Evolutionary conservation across 225 moss, liverwort and hornwort genomes (phyloP).

Genomic region (Climacium dendroides): DNA sequence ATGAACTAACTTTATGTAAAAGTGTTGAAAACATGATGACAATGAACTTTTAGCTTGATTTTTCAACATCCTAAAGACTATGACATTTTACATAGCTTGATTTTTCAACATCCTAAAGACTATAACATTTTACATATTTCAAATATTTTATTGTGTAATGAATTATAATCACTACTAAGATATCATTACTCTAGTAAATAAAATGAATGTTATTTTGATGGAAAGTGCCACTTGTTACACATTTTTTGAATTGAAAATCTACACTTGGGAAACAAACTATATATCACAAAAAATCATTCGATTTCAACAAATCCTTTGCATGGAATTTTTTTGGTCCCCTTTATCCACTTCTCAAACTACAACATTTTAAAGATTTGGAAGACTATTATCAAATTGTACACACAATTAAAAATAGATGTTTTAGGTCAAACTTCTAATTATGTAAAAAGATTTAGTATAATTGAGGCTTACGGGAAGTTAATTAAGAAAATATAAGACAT

Average conservation of each 20-base stretch:
- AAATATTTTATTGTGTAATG: accelerated
- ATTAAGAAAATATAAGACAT: too few species aligned
- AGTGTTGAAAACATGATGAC: not conserved
- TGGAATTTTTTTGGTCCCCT: not conserved
- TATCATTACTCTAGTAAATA: accelerated
- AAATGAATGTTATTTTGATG: not conserved
- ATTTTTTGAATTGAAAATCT: not conserved
- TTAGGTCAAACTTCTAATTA: too few species aligned
- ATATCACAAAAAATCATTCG: not conserved
- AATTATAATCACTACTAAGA: not conserved
- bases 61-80: not conserved
- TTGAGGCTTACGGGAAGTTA: too few species aligned
- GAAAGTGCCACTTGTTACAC: not conserved
- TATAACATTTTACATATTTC: not conserved
- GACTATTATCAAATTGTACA: too few species aligned
- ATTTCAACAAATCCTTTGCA: not conserved
- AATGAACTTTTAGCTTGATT: not conserved
- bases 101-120: not conserved
- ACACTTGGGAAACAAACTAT: not conserved
- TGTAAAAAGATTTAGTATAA: too few species aligned
- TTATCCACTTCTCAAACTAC: not conserved
- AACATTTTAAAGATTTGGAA: not conserved
- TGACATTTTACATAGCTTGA: not conserved
- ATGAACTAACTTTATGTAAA: not conserved
- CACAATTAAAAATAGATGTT: too few species aligned